Evolutionary conservation across 2,329 filamentous ascomycete species (phyloP), one percentile per base, ranked within the genome.

Genomic region (Diaporthe australafricana): DNA sequence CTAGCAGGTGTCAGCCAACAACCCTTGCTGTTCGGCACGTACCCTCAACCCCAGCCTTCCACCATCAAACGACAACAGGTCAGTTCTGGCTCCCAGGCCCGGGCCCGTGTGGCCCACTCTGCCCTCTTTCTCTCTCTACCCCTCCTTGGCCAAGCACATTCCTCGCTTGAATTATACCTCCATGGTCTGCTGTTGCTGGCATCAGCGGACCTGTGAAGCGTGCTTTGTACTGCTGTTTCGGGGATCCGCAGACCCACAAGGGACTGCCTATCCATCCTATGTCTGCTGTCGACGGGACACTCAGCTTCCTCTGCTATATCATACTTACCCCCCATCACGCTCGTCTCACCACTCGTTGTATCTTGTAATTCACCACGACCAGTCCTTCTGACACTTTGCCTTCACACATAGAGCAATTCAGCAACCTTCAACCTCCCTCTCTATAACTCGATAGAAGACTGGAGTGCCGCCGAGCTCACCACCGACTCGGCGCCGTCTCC

Each of bases 401-500:
- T 20, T 25, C 14, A 32, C 12, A n/a, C 45, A 62, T 42, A 73
- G 72, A 72, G 62, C 60, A 62, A 32, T 14, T 56, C 55, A 17
- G 27, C 65, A 40, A 52, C 14, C 35, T 72, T 69, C 60, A 63
- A 48, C 48, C 45, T 66, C 12, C 57, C 70, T 22, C 60, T 73
- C 72, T 79, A 79, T 56, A 74, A 72, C 74, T 74, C 76, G 9
- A 70, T 77, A 9, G 78, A 80, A 38, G 79, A 81, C 70, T 81
- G 78, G 70, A 75, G 67, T 72, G 70, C 70, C 57, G 75, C 77
- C 47, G 80, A 83, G 73, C 80, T 80, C 75, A 77, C 77, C 60
- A 79, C 79, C 40, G 81, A 82, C 75, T 81, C 81, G 38, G 78
- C 80, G 5, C 75, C 78, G n/a, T 81, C 81, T 20, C 78, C 80